These are phyloP conservation scores for Melaleuca alternifolia DNA, from an alignment of 345 rosid species.

Conservation along the genomic window DNA sequence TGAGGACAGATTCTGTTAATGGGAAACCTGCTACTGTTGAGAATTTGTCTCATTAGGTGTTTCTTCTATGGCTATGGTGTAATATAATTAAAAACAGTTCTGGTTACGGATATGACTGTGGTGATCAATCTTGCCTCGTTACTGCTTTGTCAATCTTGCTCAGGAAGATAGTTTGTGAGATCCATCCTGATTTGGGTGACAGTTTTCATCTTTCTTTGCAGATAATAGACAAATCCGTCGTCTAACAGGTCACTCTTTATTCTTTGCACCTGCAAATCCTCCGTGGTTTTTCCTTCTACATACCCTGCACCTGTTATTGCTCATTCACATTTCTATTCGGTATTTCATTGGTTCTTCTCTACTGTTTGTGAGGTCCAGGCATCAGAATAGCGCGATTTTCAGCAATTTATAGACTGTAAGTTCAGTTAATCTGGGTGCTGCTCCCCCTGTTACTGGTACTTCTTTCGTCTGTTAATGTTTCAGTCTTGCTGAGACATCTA, in stretches of 20 bases:
- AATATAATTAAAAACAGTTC: background rate
- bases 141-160: background rate
- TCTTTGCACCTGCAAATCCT: background rate
- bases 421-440: too few species aligned
- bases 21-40: background rate
- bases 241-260: background rate
- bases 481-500: too few species aligned
- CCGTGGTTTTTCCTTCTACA: background rate
- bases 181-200: background rate
- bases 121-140: background rate
- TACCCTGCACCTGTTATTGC: too few species aligned
- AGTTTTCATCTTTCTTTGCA: background rate
- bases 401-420: too few species aligned
- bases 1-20: background rate
- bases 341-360: too few species aligned
- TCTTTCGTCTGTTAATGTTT: too few species aligned
- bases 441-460: too few species aligned
- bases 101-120: background rate
- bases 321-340: too few species aligned
- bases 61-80: background rate
- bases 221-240: background rate
- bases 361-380: too few species aligned
- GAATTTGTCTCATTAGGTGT: background rate
- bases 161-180: background rate
- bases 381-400: too few species aligned